Conservation (phyloP, 75 land plant species). For the Chamaecyparis obtusa region DNA sequence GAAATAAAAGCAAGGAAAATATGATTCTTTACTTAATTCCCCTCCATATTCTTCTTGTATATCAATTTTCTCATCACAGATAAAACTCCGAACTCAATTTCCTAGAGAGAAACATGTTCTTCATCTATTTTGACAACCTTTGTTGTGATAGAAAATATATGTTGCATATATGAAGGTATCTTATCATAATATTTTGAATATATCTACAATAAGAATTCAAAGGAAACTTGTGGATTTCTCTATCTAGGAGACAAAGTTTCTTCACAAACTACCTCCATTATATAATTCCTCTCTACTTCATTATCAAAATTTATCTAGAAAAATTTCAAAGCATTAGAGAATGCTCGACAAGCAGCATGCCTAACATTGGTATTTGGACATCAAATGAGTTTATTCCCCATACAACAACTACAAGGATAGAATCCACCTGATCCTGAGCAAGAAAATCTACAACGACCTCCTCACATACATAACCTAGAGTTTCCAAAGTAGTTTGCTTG, state of each 20-base stretch:
- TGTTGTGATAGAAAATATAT: constrained; percentile 35
- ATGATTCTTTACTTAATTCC: constrained; percentile 29
- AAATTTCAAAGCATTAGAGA: constrained; percentile 37
- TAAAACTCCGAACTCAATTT: constrained; percentile 42
- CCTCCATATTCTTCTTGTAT: constrained; percentile 31
- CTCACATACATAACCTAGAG: constrained; percentile 85
- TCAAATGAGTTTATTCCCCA: constrained; percentile 63
- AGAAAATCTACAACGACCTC: constrained; percentile 80
- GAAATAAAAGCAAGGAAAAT: constrained; percentile 31
- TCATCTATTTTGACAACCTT: constrained; percentile 44
- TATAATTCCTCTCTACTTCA: constrained; percentile 41
- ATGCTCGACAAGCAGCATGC: constrained; percentile 25
- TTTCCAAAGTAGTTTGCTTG: constrained; percentile 83
- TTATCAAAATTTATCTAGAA: constrained; percentile 43
- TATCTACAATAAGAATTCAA: constrained; percentile 39
- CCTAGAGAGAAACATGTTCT: constrained; percentile 42
- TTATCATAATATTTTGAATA: constrained; percentile 39
- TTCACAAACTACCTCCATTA: constrained; percentile 43
- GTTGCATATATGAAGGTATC: constrained; percentile 31
- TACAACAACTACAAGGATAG: constrained; percentile 83
- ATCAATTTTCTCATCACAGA: constrained; percentile 41
- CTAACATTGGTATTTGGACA: constrained; percentile 28
- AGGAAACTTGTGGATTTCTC: constrained; percentile 39
- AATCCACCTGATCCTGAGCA: constrained; percentile 86
- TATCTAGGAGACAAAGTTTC: constrained; percentile 29